phyloP scores from a whole-genome alignment of 106 monocot genomes.

The Allium fistulosum region DNA sequence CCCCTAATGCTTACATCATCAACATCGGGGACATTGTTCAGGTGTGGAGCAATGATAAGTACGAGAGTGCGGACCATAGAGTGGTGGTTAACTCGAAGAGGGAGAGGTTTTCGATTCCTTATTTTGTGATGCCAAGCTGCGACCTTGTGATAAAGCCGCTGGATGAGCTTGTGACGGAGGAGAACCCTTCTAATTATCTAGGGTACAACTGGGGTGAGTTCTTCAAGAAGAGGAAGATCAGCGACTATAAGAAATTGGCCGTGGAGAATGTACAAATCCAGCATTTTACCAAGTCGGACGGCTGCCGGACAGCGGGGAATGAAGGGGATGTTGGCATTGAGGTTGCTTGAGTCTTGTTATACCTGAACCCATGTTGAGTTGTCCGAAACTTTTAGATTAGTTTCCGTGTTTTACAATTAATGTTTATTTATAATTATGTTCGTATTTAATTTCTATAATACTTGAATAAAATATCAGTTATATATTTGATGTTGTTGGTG shows the following conservation, averaged over 20 bases:
- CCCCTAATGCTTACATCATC: no score
- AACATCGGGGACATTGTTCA: no score
- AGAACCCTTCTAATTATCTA: constrained; percentile 30
- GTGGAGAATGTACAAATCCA: constrained; percentile 52
- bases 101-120: constrained; percentile 66
- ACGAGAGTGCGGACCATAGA: constrained; percentile 65
- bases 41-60: constrained; percentile 16
- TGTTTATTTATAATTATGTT: no score
- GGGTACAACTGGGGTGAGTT: constrained; percentile 52
- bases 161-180: constrained; percentile 38
- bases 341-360: no score
- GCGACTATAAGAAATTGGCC: constrained; percentile 46
- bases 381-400: no score
- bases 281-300: constrained; percentile 34
- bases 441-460: no score
- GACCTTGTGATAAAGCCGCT: constrained; percentile 30
- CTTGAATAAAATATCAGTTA: no score
- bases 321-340: no score
- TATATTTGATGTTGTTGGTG: no score
- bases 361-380: no score
- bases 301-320: no score
- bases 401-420: no score
- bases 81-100: constrained; percentile 48
- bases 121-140: constrained; percentile 47
- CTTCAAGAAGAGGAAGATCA: constrained; percentile 26